These are phyloP conservation scores for Clitopilus passeckerianus DNA, from an alignment of 768 basidiomycete species.

Conservation along the genomic window DNA sequence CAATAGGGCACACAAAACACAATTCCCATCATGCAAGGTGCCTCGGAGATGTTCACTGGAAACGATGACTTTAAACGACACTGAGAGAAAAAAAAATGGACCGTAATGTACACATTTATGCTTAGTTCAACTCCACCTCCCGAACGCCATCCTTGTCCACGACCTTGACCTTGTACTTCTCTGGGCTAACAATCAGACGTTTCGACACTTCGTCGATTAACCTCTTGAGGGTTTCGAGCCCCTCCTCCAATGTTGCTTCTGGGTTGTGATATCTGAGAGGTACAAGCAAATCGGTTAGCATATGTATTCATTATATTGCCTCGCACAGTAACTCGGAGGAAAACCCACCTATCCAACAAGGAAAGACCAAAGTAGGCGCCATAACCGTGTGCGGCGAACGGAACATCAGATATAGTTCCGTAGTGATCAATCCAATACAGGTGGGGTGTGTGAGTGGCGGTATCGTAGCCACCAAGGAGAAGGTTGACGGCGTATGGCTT, in stretches of 20 bases:
- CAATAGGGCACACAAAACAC: no score
- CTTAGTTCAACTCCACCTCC: constrained; percentile 61
- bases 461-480: constrained; percentile 90
- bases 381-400: constrained; percentile 94
- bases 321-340: background rate
- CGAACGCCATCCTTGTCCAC: constrained; percentile 90
- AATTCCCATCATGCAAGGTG: no score
- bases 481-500: constrained; percentile 90
- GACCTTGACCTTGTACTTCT: constrained; percentile 83
- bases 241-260: constrained; percentile 79
- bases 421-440: constrained; percentile 97
- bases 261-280: constrained; percentile 81
- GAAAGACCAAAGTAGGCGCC: constrained; percentile 89
- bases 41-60: no score
- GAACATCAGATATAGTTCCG: constrained; percentile 83
- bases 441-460: constrained; percentile 61
- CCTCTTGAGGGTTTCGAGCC: constrained; percentile 74
- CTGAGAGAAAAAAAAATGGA: constrained; percentile 4
- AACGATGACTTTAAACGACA: background rate
- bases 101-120: constrained; percentile 4
- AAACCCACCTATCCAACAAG: constrained; percentile 82
- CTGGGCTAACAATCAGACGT: constrained; percentile 74
- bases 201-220: constrained; percentile 89
- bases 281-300: background rate
- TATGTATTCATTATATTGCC: background rate